Base-by-base conservation (phyloP, 2,329 filamentous ascomycete species). In the Cytospora leucostoma region DNA sequence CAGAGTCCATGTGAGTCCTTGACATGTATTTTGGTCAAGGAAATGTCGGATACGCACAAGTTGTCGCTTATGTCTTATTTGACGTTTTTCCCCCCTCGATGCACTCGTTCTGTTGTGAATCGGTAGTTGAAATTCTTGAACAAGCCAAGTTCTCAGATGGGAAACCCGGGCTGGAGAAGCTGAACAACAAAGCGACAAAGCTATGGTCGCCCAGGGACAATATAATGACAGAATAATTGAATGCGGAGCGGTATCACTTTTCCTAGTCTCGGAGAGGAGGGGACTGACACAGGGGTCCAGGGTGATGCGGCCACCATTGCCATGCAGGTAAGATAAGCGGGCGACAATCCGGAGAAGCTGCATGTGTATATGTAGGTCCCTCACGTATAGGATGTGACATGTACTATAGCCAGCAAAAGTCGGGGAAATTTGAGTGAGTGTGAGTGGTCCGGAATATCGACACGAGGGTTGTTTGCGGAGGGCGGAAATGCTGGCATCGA, bases 291-390 rank as follows among this genome's bases (percentile, higher is more conserved):
- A 49, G 7, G 21, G 34, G 53, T 44, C 58, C 47, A 49, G 58
- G 58, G 35, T 55, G 51, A 47, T 34, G 15, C 34, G 27, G 50
- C 50, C 38, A 61, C 51, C 49, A 38, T 51, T 55, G 47, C 38
- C 58, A 55, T 55, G 53, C 50, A 40, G 40, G 38, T 35, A 19
- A 49, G 49, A 38, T 61, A 61, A 60, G 53, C 58, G 47, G 54
- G 51, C 38, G 58, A 55, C 21, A 49, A 55, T 61, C 58, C 32
- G 58, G 58, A 44, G 58, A 60, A 52, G 58, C 37, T 61, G 58
- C 51, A 61, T 61, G 58, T 61, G 38, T 54, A 44, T 54, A 34
- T 55, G 58, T 61, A 52, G 50, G 38, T 54, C 12, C 50, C 58
- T 37, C 35, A 40, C 58, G 6, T 44, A 47, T 21, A 47, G n/a